phyloP scores from a whole-genome alignment of 2,329 filamentous ascomycete species.

The Aureobasidium sp. region DNA sequence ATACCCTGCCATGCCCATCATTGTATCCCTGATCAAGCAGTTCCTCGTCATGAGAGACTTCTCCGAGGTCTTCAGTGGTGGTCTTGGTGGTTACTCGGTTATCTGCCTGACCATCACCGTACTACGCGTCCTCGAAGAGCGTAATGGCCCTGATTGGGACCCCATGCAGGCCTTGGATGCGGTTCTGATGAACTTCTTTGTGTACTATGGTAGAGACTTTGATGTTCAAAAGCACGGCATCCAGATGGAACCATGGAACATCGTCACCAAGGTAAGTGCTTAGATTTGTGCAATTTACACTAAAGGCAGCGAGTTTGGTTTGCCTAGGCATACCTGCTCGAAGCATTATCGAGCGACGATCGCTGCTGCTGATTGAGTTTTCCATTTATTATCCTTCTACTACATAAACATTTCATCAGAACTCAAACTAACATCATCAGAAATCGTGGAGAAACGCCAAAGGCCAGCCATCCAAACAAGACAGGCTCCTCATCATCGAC shows the following conservation, averaged over 20 bases:
- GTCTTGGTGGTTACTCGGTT: slow-evolving; percentile 87
- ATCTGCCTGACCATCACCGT: slow-evolving; percentile 91
- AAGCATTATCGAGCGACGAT: background rate
- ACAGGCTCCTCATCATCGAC: slow-evolving; percentile 81
- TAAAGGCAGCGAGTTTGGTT: background rate
- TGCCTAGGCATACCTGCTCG: background rate
- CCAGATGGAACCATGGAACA: slow-evolving; percentile 64
- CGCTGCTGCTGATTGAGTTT: background rate
- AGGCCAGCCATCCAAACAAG: slow-evolving; percentile 43
- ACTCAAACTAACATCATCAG: slow-evolving; percentile 19
- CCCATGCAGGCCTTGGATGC: slow-evolving; percentile 15
- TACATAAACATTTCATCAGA: slow-evolving; percentile 16
- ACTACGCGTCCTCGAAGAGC: slow-evolving; percentile 69
- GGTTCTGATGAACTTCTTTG: slow-evolving; percentile 76
- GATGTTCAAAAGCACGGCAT: slow-evolving; percentile 66
- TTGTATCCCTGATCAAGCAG: slow-evolving; percentile 88
- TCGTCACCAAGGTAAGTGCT: slow-evolving; percentile 64
- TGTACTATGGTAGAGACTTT: slow-evolving; percentile 81
- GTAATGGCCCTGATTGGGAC: slow-evolving; percentile 25
- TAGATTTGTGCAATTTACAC: background rate
- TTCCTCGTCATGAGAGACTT: slow-evolving; percentile 81
- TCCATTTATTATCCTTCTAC: background rate
- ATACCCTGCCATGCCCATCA: slow-evolving; percentile 76
- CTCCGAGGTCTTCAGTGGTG: slow-evolving; percentile 86
- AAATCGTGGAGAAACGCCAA: slow-evolving; percentile 14